Conservation (phyloP, 2,329 filamentous ascomycete genomes). For the Graphium sp. region DNA sequence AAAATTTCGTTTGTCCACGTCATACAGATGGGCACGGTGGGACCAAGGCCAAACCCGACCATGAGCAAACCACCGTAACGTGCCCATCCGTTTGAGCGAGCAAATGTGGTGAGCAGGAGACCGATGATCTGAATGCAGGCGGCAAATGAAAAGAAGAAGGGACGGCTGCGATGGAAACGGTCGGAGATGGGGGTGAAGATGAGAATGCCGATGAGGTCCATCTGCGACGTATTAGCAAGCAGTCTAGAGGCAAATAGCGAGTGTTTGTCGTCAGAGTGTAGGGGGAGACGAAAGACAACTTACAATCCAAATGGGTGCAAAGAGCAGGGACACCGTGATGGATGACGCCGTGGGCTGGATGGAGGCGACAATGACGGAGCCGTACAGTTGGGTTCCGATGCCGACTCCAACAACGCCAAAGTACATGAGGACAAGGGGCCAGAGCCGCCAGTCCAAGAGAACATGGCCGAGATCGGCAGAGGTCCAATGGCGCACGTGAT, state of each 20-base stretch:
- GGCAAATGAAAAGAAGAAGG: constrained; percentile 65
- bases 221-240: constrained; percentile 23
- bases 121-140: constrained; percentile 68
- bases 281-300: constrained; percentile 14
- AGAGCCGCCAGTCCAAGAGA: constrained; percentile 72
- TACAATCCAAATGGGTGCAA: constrained; percentile 85
- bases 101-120: constrained; percentile 64
- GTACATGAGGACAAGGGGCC: constrained; percentile 80
- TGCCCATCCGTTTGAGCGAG: constrained; percentile 55
- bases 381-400: constrained; percentile 79
- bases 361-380: constrained; percentile 67
- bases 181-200: constrained; percentile 75
- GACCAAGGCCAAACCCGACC: constrained; percentile 78
- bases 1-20: constrained; percentile 87
- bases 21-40: constrained; percentile 87
- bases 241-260: background rate
- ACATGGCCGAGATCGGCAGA: constrained; percentile 53
- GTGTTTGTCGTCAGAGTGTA: background rate
- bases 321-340: constrained; percentile 64
- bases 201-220: constrained; percentile 78
- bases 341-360: constrained; percentile 60
- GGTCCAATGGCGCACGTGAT: constrained; percentile 59
- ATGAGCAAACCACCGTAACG: constrained; percentile 80
- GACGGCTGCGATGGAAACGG: constrained; percentile 65
- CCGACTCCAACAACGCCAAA: constrained; percentile 88